phyloP scores from a whole-genome alignment of 805 yeast species.

The Saccharomycopsis javanensis region DNA sequence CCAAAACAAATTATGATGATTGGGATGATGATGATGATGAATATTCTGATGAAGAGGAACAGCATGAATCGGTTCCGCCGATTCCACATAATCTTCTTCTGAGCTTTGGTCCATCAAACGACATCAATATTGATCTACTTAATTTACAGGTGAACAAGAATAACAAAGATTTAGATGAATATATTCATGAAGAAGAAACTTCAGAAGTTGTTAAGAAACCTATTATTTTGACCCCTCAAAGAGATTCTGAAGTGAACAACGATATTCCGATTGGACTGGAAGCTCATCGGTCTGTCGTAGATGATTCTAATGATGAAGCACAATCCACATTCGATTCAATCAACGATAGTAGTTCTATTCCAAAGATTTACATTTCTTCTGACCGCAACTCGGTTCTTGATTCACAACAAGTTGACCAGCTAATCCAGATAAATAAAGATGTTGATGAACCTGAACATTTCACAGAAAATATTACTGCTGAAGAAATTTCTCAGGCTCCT shows the following conservation, averaged over 20 bases:
- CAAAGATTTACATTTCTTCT: not conserved
- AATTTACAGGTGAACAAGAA: not conserved
- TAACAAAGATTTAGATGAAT: not conserved
- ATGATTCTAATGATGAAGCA: not conserved
- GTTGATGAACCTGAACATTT: not conserved
- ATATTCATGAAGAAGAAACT: not conserved
- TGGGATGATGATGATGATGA: constrained; percentile 7
- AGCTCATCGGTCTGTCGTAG: not conserved
- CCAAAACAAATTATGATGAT: constrained; percentile 6
- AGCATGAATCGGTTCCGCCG: not conserved
- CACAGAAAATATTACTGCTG: not conserved
- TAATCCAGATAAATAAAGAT: not conserved
- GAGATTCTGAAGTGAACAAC: not conserved
- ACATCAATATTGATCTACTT: not conserved
- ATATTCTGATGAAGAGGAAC: constrained; percentile 1
- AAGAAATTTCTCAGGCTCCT: not conserved
- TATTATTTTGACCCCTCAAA: not conserved
- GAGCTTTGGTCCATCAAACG: not conserved
- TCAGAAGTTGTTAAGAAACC: not conserved
- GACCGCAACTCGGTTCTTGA: not conserved
- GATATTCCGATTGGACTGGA: too few species aligned
- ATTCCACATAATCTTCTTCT: not conserved
- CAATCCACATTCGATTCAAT: not conserved
- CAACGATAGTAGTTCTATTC: not conserved
- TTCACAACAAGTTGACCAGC: not conserved